Evolutionary conservation across 495 filamentous ascomycete genomes (phyloP).

Genomic region (Diplogelasinospora grovesii): DNA sequence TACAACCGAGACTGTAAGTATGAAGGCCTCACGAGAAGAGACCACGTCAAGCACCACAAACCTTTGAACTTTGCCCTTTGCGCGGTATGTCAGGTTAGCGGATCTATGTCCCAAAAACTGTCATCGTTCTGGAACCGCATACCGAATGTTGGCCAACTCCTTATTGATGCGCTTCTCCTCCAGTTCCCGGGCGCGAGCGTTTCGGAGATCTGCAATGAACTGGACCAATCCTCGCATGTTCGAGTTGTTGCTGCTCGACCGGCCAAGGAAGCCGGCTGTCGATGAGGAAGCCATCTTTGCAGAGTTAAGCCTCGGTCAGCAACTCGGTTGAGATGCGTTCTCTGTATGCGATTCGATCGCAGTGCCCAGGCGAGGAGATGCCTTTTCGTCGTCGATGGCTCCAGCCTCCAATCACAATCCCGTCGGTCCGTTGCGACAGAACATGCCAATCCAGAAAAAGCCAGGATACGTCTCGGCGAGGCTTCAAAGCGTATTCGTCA

Average conservation of each 20-base stretch:
- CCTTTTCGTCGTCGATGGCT: neutral
- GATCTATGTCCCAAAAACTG: too few species aligned
- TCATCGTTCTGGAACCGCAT: too few species aligned
- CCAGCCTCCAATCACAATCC: neutral
- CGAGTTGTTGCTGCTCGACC: slow-evolving; percentile 53
- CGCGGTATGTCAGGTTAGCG: too few species aligned
- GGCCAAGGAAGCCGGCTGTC: slow-evolving; percentile 52
- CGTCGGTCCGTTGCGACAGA: neutral
- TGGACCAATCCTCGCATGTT: slow-evolving; percentile 87
- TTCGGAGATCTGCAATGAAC: slow-evolving; percentile 96
- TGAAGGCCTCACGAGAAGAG: neutral
- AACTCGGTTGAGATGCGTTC: neutral
- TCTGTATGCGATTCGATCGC: neutral
- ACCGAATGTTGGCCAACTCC: slow-evolving; percentile 95
- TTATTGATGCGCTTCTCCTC: slow-evolving; percentile 99
- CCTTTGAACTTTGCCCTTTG: slow-evolving; percentile 71
- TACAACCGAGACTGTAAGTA: slow-evolving; percentile 30
- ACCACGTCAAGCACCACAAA: slow-evolving; percentile 22
- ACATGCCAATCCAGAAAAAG: slow-evolving; percentile 2
- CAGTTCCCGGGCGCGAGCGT: slow-evolving; percentile 88
- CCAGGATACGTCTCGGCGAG: slow-evolving; percentile 4
- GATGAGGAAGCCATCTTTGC: slow-evolving; percentile 48
- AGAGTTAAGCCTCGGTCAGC: neutral
- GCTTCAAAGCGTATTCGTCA: slow-evolving; percentile 11
- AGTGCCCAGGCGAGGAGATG: neutral